phyloP scores from a whole-genome alignment of 148 eudicot species.

The Vaccinium vitisidaea region DNA sequence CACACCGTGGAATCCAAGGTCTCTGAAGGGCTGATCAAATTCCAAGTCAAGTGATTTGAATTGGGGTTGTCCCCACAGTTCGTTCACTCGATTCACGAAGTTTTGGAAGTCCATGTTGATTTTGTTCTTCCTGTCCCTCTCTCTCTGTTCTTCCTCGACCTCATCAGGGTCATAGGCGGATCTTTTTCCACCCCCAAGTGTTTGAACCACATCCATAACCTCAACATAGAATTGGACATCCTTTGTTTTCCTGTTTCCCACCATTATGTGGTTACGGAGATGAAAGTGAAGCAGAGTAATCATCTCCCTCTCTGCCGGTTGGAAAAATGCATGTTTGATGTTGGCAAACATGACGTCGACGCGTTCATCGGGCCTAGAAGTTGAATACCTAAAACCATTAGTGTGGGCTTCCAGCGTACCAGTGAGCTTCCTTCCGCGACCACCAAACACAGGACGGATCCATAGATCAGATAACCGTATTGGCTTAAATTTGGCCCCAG shows the following conservation, averaged over 20 bases:
- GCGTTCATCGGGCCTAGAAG: slow-evolving; percentile 60
- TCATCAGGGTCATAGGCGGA: slow-evolving; percentile 81
- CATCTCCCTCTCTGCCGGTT: slow-evolving; percentile 76
- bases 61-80: slow-evolving; percentile 64
- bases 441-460: slow-evolving; percentile 61
- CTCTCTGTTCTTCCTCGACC: slow-evolving; percentile 74
- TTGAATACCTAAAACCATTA: slow-evolving; percentile 60
- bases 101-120: slow-evolving; percentile 66
- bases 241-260: slow-evolving; percentile 67
- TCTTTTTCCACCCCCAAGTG: slow-evolving; percentile 65
- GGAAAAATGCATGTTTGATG: slow-evolving; percentile 65
- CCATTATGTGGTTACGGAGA: slow-evolving; percentile 72
- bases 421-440: slow-evolving; percentile 59
- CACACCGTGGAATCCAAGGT: slow-evolving; percentile 73
- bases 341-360: slow-evolving; percentile 59
- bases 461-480: slow-evolving; percentile 53
- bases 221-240: slow-evolving; percentile 70
- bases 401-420: slow-evolving; percentile 59
- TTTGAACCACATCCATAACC: slow-evolving; percentile 79
- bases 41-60: slow-evolving; percentile 59
- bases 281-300: slow-evolving; percentile 64
- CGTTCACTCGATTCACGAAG: slow-evolving; percentile 65
- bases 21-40: slow-evolving; percentile 73
- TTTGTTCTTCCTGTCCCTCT: slow-evolving; percentile 66
- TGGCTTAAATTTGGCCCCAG: slow-evolving; percentile 51